Base-by-base conservation (phyloP, 192 early-diverging fungal genomes). In the Backusella circina region DNA sequence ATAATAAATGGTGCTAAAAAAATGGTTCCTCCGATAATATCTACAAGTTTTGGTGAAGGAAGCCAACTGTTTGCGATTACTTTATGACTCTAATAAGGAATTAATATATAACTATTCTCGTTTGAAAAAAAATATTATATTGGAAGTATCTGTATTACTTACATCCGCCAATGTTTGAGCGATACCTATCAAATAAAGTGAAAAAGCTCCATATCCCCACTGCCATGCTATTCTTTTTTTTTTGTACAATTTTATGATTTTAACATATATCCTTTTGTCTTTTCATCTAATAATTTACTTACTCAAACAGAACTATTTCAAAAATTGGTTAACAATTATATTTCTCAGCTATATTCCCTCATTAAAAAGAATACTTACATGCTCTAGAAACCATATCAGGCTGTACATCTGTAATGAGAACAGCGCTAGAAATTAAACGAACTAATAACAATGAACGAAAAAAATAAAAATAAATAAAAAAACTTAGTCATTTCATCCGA, bases 171-270 rank as follows among this genome's bases (percentile, higher is more conserved):
- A 32, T 6, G 79, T 73, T 51, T 75, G 74, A 35, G 74, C 74
- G 44, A 80, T 80, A 41, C 79, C 79, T 39, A 75, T 76, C 21
- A 80, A 35, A 21, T 80, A 80, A 13, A 80, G 39, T 30, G 79
- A 70, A 33, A 75, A 75, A 35, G 31, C 36, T 6, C 64, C 78
- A 75, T 67, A 72, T 16, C 74, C 78, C 50, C 66, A 80, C 57
- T 80, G 78, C 74, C 74, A 80, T 7, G 64, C 2, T 33, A 80
- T 61, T 28, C 23, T 61, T 61, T 61, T 51, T 37, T 38, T 38
- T 38, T 41, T 41, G n/a, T 26, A 57, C 2, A 18, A 57, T 21
- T 10, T 12, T 26, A 26, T 57, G 23, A 26, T 57, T 9, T 57
- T 23, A 26, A 57, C 23, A 26, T 26, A 9, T 1, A 12, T 57